These are phyloP conservation scores for Haemoproteus tartakovskyi DNA, from an alignment of 169 alveolate species.

Conservation along the genomic window DNA sequence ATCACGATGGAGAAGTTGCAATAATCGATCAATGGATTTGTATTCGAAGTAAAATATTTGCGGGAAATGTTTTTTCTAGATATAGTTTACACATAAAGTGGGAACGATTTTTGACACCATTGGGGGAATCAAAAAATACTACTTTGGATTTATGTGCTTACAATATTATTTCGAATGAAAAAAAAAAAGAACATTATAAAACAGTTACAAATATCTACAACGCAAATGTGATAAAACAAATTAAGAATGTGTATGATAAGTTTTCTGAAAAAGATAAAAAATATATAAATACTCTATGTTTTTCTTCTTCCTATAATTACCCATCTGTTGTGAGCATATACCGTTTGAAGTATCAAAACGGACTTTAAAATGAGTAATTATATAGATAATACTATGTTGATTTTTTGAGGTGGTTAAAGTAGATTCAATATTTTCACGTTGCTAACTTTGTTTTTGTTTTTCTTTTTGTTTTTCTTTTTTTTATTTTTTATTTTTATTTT, in stretches of 20 bases:
- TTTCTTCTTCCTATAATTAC: conserved; percentile 1
- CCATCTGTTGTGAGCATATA: conserved; percentile 34
- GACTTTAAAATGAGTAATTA: too few species aligned
- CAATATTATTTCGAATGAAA: conserved; percentile 6
- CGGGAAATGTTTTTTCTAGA: conserved; percentile 45
- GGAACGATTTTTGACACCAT: conserved; percentile 43
- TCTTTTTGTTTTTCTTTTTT: too few species aligned
- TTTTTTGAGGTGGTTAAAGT: too few species aligned
- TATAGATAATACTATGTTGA: too few species aligned
- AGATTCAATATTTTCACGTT: too few species aligned
- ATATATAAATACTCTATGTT: conserved; percentile 22
- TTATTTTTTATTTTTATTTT: too few species aligned
- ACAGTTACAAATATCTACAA: conserved; percentile 1
- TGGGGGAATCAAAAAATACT: not conserved
- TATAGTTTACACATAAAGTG: conserved; percentile 46
- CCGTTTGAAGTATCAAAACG: conserved; percentile 9
- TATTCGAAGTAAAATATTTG: conserved; percentile 2
- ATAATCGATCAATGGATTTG: conserved; percentile 59
- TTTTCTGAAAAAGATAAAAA: conserved; percentile 15
- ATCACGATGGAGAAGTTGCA: conserved; percentile 45
- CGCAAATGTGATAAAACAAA: conserved; percentile 1
- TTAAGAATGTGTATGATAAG: conserved; percentile 1
- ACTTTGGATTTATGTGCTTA: conserved; percentile 51
- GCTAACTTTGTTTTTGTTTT: too few species aligned
- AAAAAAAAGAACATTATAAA: conserved; percentile 3